phyloP scores from a whole-genome alignment of 352 stramenopile species.

The Pythium angustatum region DNA sequence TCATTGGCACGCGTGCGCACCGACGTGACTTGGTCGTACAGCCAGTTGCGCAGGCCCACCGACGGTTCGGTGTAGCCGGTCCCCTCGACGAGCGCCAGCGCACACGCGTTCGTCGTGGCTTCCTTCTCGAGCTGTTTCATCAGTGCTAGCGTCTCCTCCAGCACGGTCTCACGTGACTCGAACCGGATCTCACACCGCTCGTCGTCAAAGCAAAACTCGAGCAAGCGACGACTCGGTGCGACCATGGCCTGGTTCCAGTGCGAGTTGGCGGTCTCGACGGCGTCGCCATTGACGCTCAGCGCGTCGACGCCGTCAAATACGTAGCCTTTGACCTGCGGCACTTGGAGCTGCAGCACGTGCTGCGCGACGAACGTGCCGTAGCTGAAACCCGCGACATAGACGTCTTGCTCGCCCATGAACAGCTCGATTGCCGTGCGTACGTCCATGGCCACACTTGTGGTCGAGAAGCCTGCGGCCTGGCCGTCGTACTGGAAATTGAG shows the following conservation, averaged over 20 bases:
- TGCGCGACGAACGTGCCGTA: constrained; percentile 38
- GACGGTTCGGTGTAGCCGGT: constrained; percentile 3
- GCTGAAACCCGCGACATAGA: constrained; percentile 28
- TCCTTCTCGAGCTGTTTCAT: constrained; percentile 20
- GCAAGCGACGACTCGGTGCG: constrained; percentile 8
- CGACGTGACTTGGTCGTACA: constrained; percentile 1
- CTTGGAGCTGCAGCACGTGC: constrained; percentile 31
- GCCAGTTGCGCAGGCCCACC: background rate
- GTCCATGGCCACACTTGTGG: constrained; percentile 30
- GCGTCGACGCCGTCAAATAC: constrained; percentile 32
- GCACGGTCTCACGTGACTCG: constrained; percentile 16
- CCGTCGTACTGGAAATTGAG: constrained; percentile 31
- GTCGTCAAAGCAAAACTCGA: constrained; percentile 27
- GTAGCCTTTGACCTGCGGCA: constrained; percentile 30
- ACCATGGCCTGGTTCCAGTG: constrained; percentile 25
- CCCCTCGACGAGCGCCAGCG: background rate
- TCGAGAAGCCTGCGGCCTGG: constrained; percentile 22
- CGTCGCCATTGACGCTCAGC: constrained; percentile 9
- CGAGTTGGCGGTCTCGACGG: constrained; percentile 10
- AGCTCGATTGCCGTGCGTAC: constrained; percentile 24
- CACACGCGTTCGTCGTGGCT: constrained; percentile 20
- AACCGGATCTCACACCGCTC: constrained; percentile 13
- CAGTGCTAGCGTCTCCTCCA: constrained; percentile 19
- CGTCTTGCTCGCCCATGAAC: constrained; percentile 25
- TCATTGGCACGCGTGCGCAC: background rate